Evolutionary conservation across 1,284 basidiomycete genomes (phyloP).

Genomic region (Cyathus pygmaeus): DNA sequence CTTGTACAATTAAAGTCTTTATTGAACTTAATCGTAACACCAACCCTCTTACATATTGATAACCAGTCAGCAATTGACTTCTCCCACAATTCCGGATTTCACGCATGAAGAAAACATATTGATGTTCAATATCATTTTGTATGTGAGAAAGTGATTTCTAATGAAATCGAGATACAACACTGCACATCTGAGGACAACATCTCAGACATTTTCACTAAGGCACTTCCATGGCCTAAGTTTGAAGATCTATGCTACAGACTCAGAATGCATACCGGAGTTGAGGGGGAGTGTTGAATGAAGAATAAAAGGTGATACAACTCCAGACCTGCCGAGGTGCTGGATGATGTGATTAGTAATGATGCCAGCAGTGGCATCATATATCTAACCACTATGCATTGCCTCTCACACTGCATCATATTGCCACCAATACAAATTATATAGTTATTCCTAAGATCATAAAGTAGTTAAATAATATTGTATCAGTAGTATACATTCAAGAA

Average conservation of each 20-base stretch:
- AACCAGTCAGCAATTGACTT: background rate
- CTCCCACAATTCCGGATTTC: background rate
- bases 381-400: too few species aligned
- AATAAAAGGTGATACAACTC: too few species aligned
- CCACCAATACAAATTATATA: too few species aligned
- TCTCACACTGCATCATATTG: too few species aligned
- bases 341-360: too few species aligned
- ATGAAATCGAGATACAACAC: background rate
- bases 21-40: background rate
- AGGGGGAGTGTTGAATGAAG: conserved; percentile 2
- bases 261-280: background rate
- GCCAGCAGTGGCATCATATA: too few species aligned
- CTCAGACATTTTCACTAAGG: background rate
- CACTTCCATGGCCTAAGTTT: background rate
- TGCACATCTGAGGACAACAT: background rate
- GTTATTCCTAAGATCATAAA: too few species aligned
- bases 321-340: too few species aligned
- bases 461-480: too few species aligned
- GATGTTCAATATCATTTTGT: background rate
- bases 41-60: background rate
- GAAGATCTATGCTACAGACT: background rate
- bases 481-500: too few species aligned
- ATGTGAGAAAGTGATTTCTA: background rate
- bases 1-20: too few species aligned
- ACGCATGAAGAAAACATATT: background rate